Evolutionary conservation across 176 grass and related monocot species (phyloP).

Genomic region (Rhipidocladum racemiflorum): DNA sequence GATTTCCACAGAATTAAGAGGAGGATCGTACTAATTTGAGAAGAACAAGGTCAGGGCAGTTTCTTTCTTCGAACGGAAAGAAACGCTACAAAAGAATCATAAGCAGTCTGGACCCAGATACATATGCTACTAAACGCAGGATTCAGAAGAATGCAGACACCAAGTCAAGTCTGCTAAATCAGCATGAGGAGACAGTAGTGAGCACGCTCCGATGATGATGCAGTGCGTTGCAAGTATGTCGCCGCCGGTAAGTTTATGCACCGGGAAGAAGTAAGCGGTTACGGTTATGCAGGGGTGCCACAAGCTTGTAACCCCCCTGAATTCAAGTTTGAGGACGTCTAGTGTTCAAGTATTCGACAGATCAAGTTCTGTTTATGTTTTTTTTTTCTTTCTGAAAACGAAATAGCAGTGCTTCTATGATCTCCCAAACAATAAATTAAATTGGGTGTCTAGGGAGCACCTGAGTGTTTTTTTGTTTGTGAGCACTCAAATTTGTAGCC

Average conservation of each 20-base stretch:
- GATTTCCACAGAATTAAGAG: background rate
- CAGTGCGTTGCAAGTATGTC: background rate
- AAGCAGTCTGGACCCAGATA: background rate
- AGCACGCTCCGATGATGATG: background rate
- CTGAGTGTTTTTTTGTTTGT: too few relatives aligned
- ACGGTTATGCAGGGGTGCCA: background rate
- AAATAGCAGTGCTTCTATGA: background rate
- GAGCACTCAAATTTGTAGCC: too few relatives aligned
- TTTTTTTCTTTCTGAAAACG: background rate
- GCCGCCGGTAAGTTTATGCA: background rate
- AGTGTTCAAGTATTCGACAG: background rate
- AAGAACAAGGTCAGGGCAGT: background rate
- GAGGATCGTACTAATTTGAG: background rate
- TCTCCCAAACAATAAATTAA: background rate
- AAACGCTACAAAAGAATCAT: background rate
- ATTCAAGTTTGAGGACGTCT: background rate
- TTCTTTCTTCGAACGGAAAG: background rate
- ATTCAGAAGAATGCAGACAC: background rate
- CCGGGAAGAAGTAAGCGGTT: background rate
- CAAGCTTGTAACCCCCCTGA: background rate
- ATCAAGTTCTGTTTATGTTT: background rate
- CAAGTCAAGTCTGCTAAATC: background rate
- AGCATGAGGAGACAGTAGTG: background rate
- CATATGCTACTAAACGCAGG: background rate
- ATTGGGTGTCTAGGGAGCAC: too few relatives aligned